Percentiles rank a stretch among this genome's conserved stretches.
phyloP scores from a whole-genome alignment of 129 eudicot species.

The Escallonia herrerae region DNA sequence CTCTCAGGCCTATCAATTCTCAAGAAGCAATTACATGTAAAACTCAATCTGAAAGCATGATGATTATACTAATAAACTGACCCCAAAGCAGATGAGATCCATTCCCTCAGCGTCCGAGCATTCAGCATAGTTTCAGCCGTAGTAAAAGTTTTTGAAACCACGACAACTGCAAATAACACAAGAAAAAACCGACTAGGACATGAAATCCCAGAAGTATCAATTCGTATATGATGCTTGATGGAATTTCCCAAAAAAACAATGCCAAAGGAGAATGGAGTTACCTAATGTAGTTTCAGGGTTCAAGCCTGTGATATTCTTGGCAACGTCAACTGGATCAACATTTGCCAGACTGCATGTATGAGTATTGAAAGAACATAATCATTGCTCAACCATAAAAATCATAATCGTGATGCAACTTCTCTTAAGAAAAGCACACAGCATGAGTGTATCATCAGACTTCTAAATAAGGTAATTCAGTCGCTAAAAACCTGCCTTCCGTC shows the following conservation, averaged over 20 bases:
- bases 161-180: conserved; percentile 62
- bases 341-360: conserved; percentile 73
- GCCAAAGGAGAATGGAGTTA: conserved; percentile 4
- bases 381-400: not conserved
- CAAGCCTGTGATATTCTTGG: conserved; percentile 80
- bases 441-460: no score
- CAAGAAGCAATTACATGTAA: not conserved
- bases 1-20: no score
- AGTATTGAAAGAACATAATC: not conserved
- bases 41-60: not conserved
- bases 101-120: conserved; percentile 93
- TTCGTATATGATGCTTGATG: not conserved
- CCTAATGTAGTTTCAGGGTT: conserved; percentile 95
- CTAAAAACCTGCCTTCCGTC: no score
- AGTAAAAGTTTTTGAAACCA: conserved; percentile 96
- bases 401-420: no score
- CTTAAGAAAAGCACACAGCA: no score
- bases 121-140: conserved; percentile 98
- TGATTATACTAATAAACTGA: conserved; percentile 21
- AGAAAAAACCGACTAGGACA: conserved; percentile 2
- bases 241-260: not conserved
- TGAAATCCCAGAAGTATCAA: not conserved
- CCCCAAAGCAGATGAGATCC: conserved; percentile 97
- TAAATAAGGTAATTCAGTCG: no score
- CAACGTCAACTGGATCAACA: conserved; percentile 97